Percentiles rank a stretch among this genome's conserved stretches.
phyloP scores from a whole-genome alignment of 768 basidiomycete genomes.

The Tephrocybe sp. region DNA sequence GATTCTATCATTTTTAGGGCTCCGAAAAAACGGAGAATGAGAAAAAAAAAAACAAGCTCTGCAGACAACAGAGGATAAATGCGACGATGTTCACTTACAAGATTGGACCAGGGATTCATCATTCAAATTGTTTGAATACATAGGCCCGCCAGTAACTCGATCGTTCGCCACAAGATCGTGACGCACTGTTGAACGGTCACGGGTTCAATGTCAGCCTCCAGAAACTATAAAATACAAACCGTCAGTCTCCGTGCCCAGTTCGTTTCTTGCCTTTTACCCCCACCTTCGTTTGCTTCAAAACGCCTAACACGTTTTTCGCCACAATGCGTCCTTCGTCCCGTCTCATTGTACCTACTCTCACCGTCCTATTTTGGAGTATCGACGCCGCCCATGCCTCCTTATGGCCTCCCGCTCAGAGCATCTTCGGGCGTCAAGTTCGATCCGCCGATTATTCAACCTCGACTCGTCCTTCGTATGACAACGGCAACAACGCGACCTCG shows the following conservation, averaged over 20 bases:
- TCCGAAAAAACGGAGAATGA: too few species aligned
- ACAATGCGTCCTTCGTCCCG: slow-evolving; percentile 12
- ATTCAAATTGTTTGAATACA: too few species aligned
- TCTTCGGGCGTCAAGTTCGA: slow-evolving; percentile 11
- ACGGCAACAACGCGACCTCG: background rate
- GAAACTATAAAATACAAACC: slow-evolving; percentile 1
- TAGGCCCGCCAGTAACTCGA: background rate
- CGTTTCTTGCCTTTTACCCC: background rate
- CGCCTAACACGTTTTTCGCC: background rate
- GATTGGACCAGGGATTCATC: background rate
- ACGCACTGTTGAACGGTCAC: too few species aligned
- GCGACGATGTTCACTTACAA: too few species aligned
- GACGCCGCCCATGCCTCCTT: slow-evolving; percentile 7
- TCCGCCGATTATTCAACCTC: slow-evolving; percentile 15
- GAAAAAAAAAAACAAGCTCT: too few species aligned
- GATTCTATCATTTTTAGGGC: too few species aligned
- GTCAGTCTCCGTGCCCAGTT: background rate
- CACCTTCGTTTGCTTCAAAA: background rate
- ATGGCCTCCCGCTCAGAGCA: background rate
- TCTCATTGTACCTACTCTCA: slow-evolving; percentile 12
- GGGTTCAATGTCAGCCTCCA: slow-evolving; percentile 4
- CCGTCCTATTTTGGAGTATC: slow-evolving; percentile 14
- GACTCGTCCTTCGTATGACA: background rate
- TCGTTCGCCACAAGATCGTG: background rate
- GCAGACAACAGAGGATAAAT: too few species aligned